Evolutionary conservation across 2,329 filamentous ascomycete species (phyloP).

Genomic region (Stenocarpella maydis): DNA sequence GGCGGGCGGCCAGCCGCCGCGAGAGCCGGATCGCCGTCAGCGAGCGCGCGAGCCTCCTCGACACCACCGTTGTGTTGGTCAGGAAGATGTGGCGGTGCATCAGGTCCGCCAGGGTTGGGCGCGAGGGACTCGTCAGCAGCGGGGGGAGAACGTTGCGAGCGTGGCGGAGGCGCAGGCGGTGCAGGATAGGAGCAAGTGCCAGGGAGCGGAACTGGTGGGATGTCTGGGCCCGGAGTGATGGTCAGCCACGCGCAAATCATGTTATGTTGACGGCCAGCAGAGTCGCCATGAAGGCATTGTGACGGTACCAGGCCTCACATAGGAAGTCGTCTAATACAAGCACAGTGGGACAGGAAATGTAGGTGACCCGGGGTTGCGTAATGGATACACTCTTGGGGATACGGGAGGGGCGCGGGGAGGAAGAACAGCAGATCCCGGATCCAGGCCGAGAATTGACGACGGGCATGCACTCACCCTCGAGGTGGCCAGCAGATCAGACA

Average conservation of each 20-base stretch:
- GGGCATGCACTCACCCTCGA: slow-evolving; percentile 59
- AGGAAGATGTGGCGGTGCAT: slow-evolving; percentile 72
- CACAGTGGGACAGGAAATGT: not conserved
- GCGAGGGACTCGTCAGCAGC: slow-evolving; percentile 63
- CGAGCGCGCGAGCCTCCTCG: slow-evolving; percentile 68
- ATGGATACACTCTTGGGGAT: not conserved
- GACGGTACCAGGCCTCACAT: not conserved
- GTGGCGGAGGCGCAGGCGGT: slow-evolving; percentile 66
- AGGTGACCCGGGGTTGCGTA: no score
- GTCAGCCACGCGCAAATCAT: slow-evolving; percentile 1
- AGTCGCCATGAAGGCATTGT: not conserved
- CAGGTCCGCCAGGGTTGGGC: slow-evolving; percentile 68
- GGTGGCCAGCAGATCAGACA: slow-evolving; percentile 62
- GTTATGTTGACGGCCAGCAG: no score
- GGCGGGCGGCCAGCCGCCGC: slow-evolving; percentile 66
- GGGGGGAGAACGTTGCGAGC: slow-evolving; percentile 63
- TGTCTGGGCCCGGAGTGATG: slow-evolving; percentile 51
- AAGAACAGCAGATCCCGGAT: not conserved
- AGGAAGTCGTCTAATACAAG: not conserved
- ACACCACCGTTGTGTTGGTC: slow-evolving; percentile 70
- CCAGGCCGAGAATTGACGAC: not conserved
- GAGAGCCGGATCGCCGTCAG: slow-evolving; percentile 72
- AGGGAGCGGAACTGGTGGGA: slow-evolving; percentile 69
- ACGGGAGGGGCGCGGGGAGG: not conserved
- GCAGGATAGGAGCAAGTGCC: slow-evolving; percentile 71